Base-by-base conservation (phyloP, 352 stramenopile species). In the Globisporangium nunn region DNA sequence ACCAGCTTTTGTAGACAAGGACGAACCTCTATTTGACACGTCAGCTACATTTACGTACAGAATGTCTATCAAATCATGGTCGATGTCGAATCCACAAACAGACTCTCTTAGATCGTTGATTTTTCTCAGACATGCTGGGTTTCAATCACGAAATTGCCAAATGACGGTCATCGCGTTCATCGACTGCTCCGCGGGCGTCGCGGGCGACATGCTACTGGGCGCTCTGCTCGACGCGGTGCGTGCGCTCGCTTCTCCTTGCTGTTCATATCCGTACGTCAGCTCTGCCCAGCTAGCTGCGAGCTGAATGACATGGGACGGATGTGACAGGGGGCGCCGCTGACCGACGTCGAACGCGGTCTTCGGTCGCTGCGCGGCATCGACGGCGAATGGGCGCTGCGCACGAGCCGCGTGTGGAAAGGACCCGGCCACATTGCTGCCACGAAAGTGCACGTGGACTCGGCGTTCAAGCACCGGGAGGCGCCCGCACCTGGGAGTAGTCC, bases 151-250 rank as follows among this genome's bases (percentile, higher is more conserved):
- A 23, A 15, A 12, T 46, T 4, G 15, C 15, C 0, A 2, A 5
- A 48, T 11, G 43, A 48, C 43, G n/a, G 78, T 63, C 53, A 77
- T 93, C 58, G 79, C 78, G 46, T 97, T 81, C 67, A 80, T 97
- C 50, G 90, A 97, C 64, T 96, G 87, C 72, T 96, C 90, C 14
- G 87, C 80, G 15, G 90, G 90, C 33, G 81, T 94, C 49, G 90
- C 90, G 23, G 89, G 89, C 31, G 89, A 97, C 70, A 97, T 97
- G 89, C 75, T 97, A 29, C 77, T 97, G 1, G 89, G 81, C 31
- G 82, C 85, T 33, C 66, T 97, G 44, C 85, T 96, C 45, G 88
- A 97, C 46, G 90, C 90, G 11, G 84, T 94, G 55, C 30, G 75
- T 73, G 17, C 10, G 1, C 14, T 30, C 47, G 44, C n/a, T n/a